Percentiles rank a stretch among this genome's conserved stretches.
phyloP scores from a whole-genome alignment of 2,329 filamentous ascomycete species.

The Xylaria sp. region DNA sequence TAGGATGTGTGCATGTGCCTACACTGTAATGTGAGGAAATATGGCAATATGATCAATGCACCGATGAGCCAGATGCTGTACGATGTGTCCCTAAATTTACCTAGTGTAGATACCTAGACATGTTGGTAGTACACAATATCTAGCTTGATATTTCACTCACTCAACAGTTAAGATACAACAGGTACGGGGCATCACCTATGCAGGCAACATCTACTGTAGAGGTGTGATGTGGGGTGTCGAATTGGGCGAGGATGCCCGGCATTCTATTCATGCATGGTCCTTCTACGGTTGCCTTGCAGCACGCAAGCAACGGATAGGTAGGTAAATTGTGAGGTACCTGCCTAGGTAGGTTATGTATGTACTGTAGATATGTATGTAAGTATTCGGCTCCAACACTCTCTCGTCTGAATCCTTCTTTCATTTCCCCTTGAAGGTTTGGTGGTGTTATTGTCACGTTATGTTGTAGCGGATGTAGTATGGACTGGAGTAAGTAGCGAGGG shows the following conservation, averaged over 20 bases:
- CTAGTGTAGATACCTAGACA: too few relatives aligned
- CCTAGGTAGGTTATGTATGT: too few relatives aligned
- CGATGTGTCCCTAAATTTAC: too few relatives aligned
- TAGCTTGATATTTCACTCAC: too few relatives aligned
- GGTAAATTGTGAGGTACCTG: too few relatives aligned
- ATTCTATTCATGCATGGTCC: conserved; percentile 16
- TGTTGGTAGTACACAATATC: too few relatives aligned
- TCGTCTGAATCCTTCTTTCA: neutral
- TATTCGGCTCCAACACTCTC: conserved; percentile 4
- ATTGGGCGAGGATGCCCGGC: conserved; percentile 19
- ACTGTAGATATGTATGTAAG: neutral
- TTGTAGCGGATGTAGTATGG: neutral
- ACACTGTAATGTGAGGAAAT: too few relatives aligned
- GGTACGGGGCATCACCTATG: too few relatives aligned
- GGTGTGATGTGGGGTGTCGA: neutral
- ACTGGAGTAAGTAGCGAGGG: conserved; percentile 4
- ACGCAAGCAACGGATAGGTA: conserved; percentile 3
- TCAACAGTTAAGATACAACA: neutral
- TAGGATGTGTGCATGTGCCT: neutral
- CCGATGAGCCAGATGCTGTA: too few relatives aligned
- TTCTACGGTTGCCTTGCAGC: conserved; percentile 22
- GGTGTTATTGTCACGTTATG: neutral
- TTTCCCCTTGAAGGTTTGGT: neutral
- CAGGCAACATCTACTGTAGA: too few relatives aligned
- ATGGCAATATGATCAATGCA: too few relatives aligned